Conservation (phyloP, 1,284 basidiomycete genomes). For the Wolfiporia cocos region DNA sequence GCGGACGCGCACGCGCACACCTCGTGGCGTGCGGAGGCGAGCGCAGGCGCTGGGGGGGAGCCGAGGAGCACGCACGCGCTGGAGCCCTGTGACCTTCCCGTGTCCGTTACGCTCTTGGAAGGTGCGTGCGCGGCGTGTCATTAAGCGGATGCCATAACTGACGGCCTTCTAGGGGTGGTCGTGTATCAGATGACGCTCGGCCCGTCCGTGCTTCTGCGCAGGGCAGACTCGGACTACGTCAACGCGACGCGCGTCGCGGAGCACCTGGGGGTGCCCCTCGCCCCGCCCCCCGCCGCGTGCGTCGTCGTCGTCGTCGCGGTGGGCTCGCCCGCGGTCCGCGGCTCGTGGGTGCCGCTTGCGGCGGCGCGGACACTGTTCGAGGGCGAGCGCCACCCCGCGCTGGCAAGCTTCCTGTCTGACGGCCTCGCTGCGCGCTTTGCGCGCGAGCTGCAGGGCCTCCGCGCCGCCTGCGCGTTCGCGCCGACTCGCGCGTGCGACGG, state of each 20-base stretch:
- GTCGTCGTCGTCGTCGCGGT: constrained; percentile 38
- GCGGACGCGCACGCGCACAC: constrained; percentile 2
- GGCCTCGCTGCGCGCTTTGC: constrained; percentile 56
- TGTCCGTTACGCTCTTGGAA: constrained; percentile 61
- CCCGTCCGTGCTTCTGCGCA: constrained; percentile 46
- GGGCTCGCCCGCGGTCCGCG: constrained; percentile 44
- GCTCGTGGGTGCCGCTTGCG: constrained; percentile 61
- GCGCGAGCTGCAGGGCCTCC: constrained; percentile 38
- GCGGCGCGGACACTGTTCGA: constrained; percentile 49
- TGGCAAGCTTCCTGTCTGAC: constrained; percentile 53
- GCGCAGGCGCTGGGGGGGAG: constrained; percentile 5
- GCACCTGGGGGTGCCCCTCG: constrained; percentile 31
- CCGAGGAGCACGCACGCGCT: constrained; percentile 50
- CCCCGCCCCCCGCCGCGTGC: constrained; percentile 33
- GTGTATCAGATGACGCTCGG: constrained; percentile 63
- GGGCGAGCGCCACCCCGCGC: constrained; percentile 36
- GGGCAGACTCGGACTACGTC: constrained; percentile 70
- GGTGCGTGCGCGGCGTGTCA: constrained; percentile 35
- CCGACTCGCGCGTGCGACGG: constrained; percentile 39
- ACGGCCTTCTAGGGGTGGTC: constrained; percentile 44
- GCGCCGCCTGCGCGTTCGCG: constrained; percentile 35
- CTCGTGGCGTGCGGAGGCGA: neutral
- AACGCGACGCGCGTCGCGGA: constrained; percentile 56
- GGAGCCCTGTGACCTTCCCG: constrained; percentile 49
- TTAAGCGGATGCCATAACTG: constrained; percentile 1